Conservation (phyloP, 2,329 filamentous ascomycete species). For the Fusarium longipes region DNA sequence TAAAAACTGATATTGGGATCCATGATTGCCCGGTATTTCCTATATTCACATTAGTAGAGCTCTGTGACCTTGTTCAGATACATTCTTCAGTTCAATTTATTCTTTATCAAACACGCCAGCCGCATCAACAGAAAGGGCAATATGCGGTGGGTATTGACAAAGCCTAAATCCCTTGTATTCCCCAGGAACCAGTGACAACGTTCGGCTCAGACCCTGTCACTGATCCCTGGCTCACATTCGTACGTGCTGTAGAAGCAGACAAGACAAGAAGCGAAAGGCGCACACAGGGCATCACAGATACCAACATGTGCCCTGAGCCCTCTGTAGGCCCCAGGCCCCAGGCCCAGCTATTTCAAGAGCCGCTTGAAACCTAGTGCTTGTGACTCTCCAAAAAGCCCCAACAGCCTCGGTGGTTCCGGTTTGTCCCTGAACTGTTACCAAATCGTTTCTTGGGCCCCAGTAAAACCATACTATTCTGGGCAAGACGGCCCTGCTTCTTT, state of each 20-base stretch:
- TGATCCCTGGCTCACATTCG: constrained; percentile 15
- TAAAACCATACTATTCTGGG: constrained; percentile 32
- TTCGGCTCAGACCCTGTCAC: constrained; percentile 13
- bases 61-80: background rate
- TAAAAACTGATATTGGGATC: background rate
- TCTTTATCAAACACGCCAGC: background rate
- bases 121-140: background rate
- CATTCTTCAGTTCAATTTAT: background rate
- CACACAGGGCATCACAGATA: constrained; percentile 31
- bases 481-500: constrained; percentile 37
- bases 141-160: constrained; percentile 3
- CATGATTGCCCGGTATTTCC: background rate
- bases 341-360: constrained; percentile 35
- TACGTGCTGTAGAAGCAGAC: background rate
- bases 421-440: constrained; percentile 45
- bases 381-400: constrained; percentile 24
- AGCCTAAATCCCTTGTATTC: constrained; percentile 16
- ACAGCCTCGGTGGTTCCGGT: constrained; percentile 40
- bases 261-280: constrained; percentile 17
- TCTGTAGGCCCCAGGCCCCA: constrained; percentile 1
- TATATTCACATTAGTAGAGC: background rate
- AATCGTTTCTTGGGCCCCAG: constrained; percentile 43
- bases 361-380: constrained; percentile 20
- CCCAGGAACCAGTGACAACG: constrained; percentile 32
- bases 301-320: constrained; percentile 31